Conservation (phyloP, 306 rosid genomes). For the Quillaja saponaria region DNA sequence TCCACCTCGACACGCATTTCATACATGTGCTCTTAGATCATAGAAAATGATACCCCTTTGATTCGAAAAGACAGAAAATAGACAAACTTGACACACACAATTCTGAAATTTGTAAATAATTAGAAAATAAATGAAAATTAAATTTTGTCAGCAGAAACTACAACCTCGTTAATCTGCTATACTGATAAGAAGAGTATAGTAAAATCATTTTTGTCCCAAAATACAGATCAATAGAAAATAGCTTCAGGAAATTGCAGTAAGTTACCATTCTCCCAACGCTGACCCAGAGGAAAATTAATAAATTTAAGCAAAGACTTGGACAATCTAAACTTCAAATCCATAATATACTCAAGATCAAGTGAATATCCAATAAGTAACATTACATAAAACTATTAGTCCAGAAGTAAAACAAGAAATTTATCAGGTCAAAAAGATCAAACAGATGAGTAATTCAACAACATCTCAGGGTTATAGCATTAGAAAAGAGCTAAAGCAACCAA, state of each 20-base stretch:
- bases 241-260: not conserved
- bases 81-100: not conserved
- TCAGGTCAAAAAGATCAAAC: slow-evolving; percentile 14
- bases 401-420: not conserved
- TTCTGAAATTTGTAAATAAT: too few species aligned
- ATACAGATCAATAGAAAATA: not conserved
- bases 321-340: not conserved
- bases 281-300: not conserved
- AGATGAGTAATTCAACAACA: not conserved
- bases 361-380: not conserved
- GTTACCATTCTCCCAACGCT: not conserved
- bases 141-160: slow-evolving; percentile 2
- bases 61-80: not conserved
- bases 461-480: not conserved
- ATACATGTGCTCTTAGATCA: too few species aligned
- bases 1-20: too few species aligned
- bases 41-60: not conserved
- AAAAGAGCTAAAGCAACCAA: not conserved
- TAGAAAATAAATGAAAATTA: not conserved
- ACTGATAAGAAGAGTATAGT: too few species aligned
- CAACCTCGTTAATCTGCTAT: not conserved
- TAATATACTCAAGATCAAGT: slow-evolving; percentile 6
- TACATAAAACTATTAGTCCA: slow-evolving; percentile 21
- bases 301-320: slow-evolving; percentile 6
- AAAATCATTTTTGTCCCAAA: not conserved